Evolutionary conservation across 805 yeast genomes (phyloP), one percentile per base, ranked within the genome.

Genomic region (Scheffersomyces lignosus): DNA sequence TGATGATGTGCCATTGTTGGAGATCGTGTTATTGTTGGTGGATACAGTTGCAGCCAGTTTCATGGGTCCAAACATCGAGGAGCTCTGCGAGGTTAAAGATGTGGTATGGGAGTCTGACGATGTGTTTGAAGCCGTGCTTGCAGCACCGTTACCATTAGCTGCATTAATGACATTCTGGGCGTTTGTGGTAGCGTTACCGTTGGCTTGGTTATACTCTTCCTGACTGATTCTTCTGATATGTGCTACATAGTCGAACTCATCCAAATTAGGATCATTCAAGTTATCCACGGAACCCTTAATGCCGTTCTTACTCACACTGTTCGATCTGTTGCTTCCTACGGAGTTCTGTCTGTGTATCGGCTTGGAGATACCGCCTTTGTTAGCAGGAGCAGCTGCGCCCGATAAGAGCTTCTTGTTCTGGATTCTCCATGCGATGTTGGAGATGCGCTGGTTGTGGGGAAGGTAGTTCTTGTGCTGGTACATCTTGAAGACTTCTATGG

Each of bases 201-300:
- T 40, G 4, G 34, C 36, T 24, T 42, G 36, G 33, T 32, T 23
- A 39, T 54, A 60, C 36, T 64, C 71, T 36, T 62, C 70, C 47
- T 66, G 70, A 37, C 68, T 59, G 32, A 69, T 66, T 29, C 62
- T 53, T 29, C 72, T 50, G 18, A 70, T 70, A 42, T 69, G 75
- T 7, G 71, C 72, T 23, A 69, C 73, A 43, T 70, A 69, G 50
- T 70, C 75, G 44, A 70, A 70, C 31, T 66, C 73, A 31, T 67
- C 72, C 27, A 56, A 44, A 40, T 45, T 55, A 7, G 65, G 62
- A 35, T 58, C 64, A 29, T 49, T 43, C 24, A 40, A 23, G 30
- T 37, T 33, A 16, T 42, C 13, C 5, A 14, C 9, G n/a, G 15
- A 9, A 12, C n/a, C 20, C 28, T 31, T 23, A 28, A 8, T 5